phyloP scores from a whole-genome alignment of 1,139 yeast species.

The Zygoascus sp. region DNA sequence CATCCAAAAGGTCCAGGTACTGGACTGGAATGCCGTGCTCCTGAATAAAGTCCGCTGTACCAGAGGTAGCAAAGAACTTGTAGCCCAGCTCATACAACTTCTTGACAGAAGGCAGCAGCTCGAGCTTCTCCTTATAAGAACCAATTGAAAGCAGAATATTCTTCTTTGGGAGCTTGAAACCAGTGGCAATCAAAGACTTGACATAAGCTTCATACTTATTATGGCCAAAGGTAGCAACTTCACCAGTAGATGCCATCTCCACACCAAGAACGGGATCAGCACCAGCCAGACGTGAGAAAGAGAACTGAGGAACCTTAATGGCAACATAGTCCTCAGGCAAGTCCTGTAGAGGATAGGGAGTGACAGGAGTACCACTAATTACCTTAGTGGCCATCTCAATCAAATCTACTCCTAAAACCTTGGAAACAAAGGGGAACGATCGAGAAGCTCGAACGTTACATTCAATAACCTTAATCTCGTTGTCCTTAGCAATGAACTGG shows the following conservation, averaged over 20 bases:
- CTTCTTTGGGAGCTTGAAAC: constrained; percentile 92
- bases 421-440: constrained; percentile 97
- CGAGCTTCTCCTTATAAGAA: constrained; percentile 95
- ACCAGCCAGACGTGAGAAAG: constrained; percentile 95
- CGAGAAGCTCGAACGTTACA: constrained; percentile 98
- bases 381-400: constrained; percentile 98
- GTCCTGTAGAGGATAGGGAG: constrained; percentile 84
- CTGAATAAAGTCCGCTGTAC: constrained; percentile 96
- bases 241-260: constrained; percentile 99
- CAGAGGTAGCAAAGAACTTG: constrained; percentile 94
- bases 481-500: constrained; percentile 90
- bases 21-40: constrained; percentile 94
- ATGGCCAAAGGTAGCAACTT: constrained; percentile 95
- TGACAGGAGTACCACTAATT: constrained; percentile 79
- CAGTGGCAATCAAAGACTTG: constrained; percentile 91
- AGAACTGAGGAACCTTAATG: constrained; percentile 95
- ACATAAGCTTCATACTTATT: constrained; percentile 96
- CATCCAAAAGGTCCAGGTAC: constrained; percentile 79
- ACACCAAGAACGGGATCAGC: constrained; percentile 99
- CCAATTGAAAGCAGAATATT: constrained; percentile 92
- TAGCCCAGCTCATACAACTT: constrained; percentile 80
- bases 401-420: constrained; percentile 94
- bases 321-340: constrained; percentile 95
- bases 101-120: constrained; percentile 81
- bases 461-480: constrained; percentile 94